Evolutionary conservation across 2,329 filamentous ascomycete species (phyloP).

Genomic region (Pyricularia grisea): DNA sequence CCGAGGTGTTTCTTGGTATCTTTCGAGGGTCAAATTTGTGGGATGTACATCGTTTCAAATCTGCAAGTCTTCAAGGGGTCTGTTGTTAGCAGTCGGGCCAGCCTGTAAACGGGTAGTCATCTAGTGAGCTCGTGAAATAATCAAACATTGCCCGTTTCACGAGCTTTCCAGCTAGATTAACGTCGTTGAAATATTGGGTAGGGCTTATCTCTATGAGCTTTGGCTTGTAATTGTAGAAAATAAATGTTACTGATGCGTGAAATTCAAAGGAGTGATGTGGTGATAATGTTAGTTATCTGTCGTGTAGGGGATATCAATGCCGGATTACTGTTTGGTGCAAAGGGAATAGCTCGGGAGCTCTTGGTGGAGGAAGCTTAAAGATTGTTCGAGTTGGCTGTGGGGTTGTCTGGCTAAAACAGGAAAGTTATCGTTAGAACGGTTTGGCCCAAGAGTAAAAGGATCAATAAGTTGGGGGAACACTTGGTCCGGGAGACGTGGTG

Average conservation of each 20-base stretch:
- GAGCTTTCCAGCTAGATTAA: too few relatives aligned
- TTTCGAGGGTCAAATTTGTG: background rate
- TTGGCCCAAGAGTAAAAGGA: background rate
- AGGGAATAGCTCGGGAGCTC: background rate
- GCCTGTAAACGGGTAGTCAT: background rate
- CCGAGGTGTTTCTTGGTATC: background rate
- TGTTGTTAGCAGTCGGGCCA: background rate
- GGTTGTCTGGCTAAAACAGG: background rate
- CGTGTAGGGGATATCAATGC: background rate
- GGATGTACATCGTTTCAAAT: background rate
- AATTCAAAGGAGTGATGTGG: background rate
- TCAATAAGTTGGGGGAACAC: background rate
- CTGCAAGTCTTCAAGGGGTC: background rate
- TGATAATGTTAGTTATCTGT: background rate
- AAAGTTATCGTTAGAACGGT: background rate
- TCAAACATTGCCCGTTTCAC: background rate
- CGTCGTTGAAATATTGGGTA: background rate
- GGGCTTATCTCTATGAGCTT: fast-evolving
- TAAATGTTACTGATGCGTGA: background rate
- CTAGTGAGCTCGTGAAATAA: background rate
- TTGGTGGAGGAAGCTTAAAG: background rate
- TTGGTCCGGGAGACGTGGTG: background rate
- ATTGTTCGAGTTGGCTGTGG: background rate
- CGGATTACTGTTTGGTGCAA: background rate
- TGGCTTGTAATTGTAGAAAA: background rate